Evolutionary conservation across 2,329 filamentous ascomycete species (phyloP), one percentile per base, ranked within the genome.

Genomic region (Fusarium tanahbumbuense): DNA sequence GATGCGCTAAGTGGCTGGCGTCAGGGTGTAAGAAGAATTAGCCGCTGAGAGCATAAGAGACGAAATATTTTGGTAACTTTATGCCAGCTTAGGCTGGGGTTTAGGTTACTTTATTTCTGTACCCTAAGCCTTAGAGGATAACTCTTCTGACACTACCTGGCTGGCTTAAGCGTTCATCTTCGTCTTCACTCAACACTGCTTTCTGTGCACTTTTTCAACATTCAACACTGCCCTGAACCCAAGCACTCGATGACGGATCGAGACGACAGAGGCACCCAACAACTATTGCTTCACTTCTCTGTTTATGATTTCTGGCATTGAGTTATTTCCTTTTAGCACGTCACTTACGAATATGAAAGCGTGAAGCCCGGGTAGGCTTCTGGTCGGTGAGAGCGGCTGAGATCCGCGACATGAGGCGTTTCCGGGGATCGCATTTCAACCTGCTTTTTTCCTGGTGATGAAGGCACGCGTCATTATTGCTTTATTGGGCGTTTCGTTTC

Each of bases 351-450:
- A 63, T 71, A 65, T 70, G 62, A 68, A 64, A 73, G 75, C 73
- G 68, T 68, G 73, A 75, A 71, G 76, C 73, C 74, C 63, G 72
- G 75, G 65, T 58, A 68, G 71, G 70, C 71, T 76, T 78, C 73
- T 76, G 73, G 77, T 80, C 76, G 76, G 79, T 80, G 79, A 80
- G 78, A 81, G 78, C 78, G 78, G 76, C 77, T 77, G 71, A 77
- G 71, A 71, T 68, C 73, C 73, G 73, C 73, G 62, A 66, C 52
- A 69, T 64, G 62, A 69, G 72, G 73, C 73, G 71, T 75, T 75
- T 71, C 48, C 54, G 58, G 61, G 64, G 48, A 61, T 52, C 56
- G 56, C 60, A 61, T 59, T 55, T 49, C 34, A 60, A 37, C 34
- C 44, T 71, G 59, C 62, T 66, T 32, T 49, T 56, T 64, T 53